Base-by-base conservation (phyloP, 768 basidiomycete genomes). In the Coprinellus aureogranulatus region DNA sequence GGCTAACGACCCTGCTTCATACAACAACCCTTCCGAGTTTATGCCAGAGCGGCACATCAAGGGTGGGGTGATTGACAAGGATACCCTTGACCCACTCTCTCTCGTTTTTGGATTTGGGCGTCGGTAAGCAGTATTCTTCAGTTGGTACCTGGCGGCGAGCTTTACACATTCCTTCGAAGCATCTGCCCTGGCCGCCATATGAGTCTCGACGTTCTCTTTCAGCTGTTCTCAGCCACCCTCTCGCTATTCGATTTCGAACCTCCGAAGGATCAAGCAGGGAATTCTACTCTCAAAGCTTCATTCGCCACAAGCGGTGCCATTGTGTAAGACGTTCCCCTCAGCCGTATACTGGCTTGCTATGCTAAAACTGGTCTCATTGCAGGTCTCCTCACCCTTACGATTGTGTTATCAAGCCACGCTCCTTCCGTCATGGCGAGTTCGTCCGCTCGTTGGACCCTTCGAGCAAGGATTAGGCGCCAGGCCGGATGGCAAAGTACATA, bases 31-130 rank as follows among this genome's bases (percentile, higher is more conserved):
- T 4, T 50, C 60, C 16, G 64, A 63, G 23, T 73, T 68, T 45
- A 60, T 67, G n/a, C 73, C 72, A 2, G 72, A 72, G 23, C 62
- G 70, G 10, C 73, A 68, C 53, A 59, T 73, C 34, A 69, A 63
- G 40, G 58, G 61, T 27, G 61, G 59, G 10, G 58, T 66, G 39
- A 60, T 65, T 27, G 62, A 70, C 44, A 55, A 61, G 0, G 46
- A 64, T 39, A 60, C 63, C 12, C 60, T 64, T 39, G 60, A 70
- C 52, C 70, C 73, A 3, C 62, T 59, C 23, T 46, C 58, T 14
- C 65, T 68, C 23, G 66, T 64, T 28, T 75, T 73, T 56, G 71
- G 74, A 16, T 73, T 65, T 61, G 74, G 74, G 20, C 44, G 51
- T 40, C 53, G 68, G 51, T 44, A 10, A 46, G 57, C 57, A 12